A percentile compares a stretch with the other conserved stretches of the same genome.
Evolutionary conservation across 2,329 filamentous ascomycete genomes (phyloP).

Genomic region (Fusarium phyllophilum): DNA sequence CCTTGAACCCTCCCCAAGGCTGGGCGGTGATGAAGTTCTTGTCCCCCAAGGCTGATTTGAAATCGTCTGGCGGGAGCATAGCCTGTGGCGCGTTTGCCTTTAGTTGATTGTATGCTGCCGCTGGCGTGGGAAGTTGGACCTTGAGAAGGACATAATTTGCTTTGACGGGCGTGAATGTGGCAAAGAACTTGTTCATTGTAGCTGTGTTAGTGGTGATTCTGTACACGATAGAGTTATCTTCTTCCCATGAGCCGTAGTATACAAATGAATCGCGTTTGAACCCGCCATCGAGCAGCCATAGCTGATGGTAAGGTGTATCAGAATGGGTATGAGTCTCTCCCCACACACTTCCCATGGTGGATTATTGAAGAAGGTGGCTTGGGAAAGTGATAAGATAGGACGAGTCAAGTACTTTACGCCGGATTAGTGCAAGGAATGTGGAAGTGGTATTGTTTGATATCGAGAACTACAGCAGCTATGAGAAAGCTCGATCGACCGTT

Average conservation of each 20-base stretch:
- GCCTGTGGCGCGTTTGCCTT: neutral
- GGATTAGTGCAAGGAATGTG: too few species aligned
- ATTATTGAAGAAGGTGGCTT: too few species aligned
- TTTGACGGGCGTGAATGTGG: neutral
- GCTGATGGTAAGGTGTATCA: neutral
- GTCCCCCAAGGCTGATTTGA: neutral
- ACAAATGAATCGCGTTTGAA: neutral
- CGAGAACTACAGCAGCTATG: too few species aligned
- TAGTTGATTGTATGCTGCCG: neutral
- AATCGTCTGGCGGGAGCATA: neutral
- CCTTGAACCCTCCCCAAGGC: neutral
- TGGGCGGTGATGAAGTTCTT: neutral
- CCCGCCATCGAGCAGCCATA: neutral
- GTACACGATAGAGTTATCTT: neutral
- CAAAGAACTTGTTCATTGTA: accelerated
- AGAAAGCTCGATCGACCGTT: too few species aligned
- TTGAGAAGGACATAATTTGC: neutral
- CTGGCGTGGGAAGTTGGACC: neutral
- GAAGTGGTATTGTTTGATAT: too few species aligned
- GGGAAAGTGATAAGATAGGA: too few species aligned
- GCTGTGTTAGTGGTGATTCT: neutral
- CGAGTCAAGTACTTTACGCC: too few species aligned
- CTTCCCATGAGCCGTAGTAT: neutral
- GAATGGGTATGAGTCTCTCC: neutral
- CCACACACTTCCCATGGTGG: neutral